These are phyloP conservation scores for Leishmania turanica DNA, from an alignment of 208 protist genomes.

Conservation along the genomic window DNA sequence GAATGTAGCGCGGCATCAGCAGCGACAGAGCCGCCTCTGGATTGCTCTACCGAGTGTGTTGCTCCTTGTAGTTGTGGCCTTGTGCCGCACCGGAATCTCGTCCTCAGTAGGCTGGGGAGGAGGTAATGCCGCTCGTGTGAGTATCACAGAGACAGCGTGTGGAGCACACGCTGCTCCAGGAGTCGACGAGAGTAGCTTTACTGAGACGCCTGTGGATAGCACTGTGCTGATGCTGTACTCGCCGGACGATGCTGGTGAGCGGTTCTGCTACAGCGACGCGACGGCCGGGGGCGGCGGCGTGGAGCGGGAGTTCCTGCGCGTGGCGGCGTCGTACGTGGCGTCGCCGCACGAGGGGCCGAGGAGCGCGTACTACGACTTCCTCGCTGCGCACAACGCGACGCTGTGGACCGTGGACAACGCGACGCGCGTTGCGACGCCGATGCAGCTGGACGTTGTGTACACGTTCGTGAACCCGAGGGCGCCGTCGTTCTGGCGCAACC, in stretches of 20 bases:
- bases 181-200: constrained; percentile 20
- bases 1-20: neutral
- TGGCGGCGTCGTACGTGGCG: constrained; percentile 39
- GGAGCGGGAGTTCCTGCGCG: constrained; percentile 28
- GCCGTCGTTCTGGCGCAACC: constrained; percentile 33
- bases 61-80: neutral
- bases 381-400: constrained; percentile 36
- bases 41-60: neutral
- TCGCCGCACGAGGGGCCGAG: constrained; percentile 15
- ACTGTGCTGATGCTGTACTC: constrained; percentile 40
- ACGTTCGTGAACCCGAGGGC: constrained; percentile 57
- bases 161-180: neutral
- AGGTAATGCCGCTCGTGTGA: neutral
- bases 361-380: constrained; percentile 44
- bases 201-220: constrained; percentile 28
- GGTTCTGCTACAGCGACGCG: constrained; percentile 27
- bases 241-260: neutral
- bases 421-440: constrained; percentile 27
- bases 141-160: neutral
- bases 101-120: neutral
- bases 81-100: neutral
- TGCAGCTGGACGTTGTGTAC: constrained; percentile 59
- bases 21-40: neutral
- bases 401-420: constrained; percentile 44
- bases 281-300: neutral